Evolutionary conservation across 805 yeast species (phyloP), one percentile per base, ranked within the genome.

Genomic region (Clavispora asparagi): DNA sequence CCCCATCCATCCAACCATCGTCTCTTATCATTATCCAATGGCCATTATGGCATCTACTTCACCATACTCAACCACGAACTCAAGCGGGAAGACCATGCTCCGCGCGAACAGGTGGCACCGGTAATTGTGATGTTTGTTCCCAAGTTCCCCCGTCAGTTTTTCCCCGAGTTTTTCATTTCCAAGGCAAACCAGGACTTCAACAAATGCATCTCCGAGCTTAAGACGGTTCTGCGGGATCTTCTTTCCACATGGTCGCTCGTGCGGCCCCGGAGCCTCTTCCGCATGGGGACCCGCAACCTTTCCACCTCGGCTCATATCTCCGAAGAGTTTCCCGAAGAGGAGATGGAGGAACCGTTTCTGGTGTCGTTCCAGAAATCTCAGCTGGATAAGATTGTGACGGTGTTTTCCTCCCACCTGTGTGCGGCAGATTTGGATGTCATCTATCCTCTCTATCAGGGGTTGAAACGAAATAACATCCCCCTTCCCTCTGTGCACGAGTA

Each of bases 401-500:
- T 51, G 3, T 62, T 50, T 43, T 39, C 50, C 19, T 51, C 48
- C 19, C 51, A 54, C 44, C 27, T 42, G 1, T 35, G 46, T 12
- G 50, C 61, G 7, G 55, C 55, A n/a, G 63, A 67, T 14, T 55
- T 64, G 28, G 59, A 71, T 46, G 44, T 64, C 28, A 63, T 71
- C 7, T 69, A 62, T 48, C 77, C 77, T 1, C 49, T 71, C 16
- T 71, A 71, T 49, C 76, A 71, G 55, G 58, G 75, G 4, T 51
- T 71, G 33, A 66, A 60, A 41, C 61, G 76, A 51, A 70, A 71
- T 46, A 61, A 60, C 6, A 44, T 55, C 25, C 35, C 37, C 61
- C 76, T 77, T 2, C 87, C 87, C 26, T 67, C 81, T 7, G 59
- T 79, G 7, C 74, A 71, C 2, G 61, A 73, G 2, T 85, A 79